phyloP scores from a whole-genome alignment of 2,329 filamentous ascomycete species.

The Aspergillus vadensis region DNA sequence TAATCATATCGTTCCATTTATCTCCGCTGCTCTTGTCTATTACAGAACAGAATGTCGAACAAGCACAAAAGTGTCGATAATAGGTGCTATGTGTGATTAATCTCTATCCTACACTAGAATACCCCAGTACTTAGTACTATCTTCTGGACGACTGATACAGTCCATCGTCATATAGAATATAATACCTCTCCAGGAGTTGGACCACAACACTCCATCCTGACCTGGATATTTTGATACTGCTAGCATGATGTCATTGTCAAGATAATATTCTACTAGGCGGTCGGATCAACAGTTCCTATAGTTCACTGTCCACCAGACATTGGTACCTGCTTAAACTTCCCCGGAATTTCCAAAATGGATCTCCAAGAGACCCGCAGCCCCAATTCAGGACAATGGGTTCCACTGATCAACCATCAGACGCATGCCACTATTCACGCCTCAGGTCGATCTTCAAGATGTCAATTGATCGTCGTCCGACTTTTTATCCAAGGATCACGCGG shows the following conservation, averaged over 20 bases:
- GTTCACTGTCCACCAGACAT: neutral
- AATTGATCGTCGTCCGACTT: neutral
- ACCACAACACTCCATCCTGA: neutral
- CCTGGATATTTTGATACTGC: neutral
- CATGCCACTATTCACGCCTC: slow-evolving; percentile 7
- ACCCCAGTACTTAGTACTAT: neutral
- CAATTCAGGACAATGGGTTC: slow-evolving; percentile 8
- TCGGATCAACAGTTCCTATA: neutral
- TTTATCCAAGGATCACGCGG: neutral
- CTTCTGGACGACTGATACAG: too few species aligned
- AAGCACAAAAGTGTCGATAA: neutral
- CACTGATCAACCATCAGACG: slow-evolving; percentile 18
- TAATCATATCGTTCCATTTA: too few species aligned
- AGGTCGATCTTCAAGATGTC: neutral
- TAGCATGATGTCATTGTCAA: neutral
- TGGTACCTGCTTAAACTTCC: neutral
- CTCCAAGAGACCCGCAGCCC: slow-evolving; percentile 13
- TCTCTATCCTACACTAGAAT: neutral
- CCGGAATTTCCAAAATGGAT: neutral
- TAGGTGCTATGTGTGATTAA: too few species aligned
- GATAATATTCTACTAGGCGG: neutral
- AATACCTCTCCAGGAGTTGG: neutral
- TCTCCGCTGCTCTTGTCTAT: too few species aligned
- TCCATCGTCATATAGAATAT: neutral
- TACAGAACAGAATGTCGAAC: neutral